Evolutionary conservation across 176 grass and related monocot genomes (phyloP).

Genomic region (Hsuehochloa calcarea): DNA sequence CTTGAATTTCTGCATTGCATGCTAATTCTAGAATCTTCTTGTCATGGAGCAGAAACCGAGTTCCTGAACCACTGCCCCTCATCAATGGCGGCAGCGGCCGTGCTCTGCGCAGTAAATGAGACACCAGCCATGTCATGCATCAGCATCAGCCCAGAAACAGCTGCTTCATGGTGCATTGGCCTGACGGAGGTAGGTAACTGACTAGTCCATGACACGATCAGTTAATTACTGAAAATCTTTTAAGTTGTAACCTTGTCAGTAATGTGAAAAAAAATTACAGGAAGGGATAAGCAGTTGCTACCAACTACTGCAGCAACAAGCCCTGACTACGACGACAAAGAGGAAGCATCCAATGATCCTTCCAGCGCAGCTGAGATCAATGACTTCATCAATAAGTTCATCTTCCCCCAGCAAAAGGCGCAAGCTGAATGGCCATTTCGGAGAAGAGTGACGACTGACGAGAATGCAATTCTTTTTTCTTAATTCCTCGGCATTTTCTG

Average conservation of each 20-base stretch:
- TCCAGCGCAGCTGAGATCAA: neutral
- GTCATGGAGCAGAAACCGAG: constrained; percentile 35
- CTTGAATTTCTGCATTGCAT: neutral
- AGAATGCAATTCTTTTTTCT: neutral
- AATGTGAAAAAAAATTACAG: constrained; percentile 2
- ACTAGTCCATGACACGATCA: neutral
- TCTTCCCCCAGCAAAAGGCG: neutral
- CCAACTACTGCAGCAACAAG: constrained; percentile 33
- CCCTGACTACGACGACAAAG: neutral
- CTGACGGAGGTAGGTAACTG: constrained; percentile 28
- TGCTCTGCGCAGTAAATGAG: constrained; percentile 51
- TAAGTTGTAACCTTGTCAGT: neutral
- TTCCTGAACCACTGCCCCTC: constrained; percentile 46
- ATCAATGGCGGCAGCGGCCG: constrained; percentile 55
- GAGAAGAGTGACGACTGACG: constrained; percentile 21
- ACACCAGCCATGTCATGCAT: constrained; percentile 31
- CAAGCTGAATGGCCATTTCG: neutral
- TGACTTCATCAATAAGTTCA: neutral
- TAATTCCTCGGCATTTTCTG: neutral
- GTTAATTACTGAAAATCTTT: neutral
- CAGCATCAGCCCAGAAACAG: constrained; percentile 35
- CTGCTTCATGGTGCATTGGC: constrained; percentile 54
- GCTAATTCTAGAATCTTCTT: neutral
- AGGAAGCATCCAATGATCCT: neutral
- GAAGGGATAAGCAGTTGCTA: constrained; percentile 58